Evolutionary conservation across 176 grass and related monocot genomes (phyloP).

Genomic region (Neostapfia colusana): DNA sequence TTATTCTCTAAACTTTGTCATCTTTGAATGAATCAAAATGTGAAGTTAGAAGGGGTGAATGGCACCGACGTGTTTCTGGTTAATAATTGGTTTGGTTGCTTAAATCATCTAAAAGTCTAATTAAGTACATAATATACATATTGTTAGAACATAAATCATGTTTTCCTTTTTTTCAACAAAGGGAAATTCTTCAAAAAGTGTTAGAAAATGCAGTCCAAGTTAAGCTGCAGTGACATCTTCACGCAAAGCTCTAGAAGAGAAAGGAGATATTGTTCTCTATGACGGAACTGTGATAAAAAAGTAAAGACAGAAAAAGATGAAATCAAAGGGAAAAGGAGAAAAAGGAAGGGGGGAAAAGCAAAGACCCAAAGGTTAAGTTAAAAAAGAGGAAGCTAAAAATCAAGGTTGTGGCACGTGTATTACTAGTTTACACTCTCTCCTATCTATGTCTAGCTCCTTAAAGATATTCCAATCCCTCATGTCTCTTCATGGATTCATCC

Average conservation of each 20-base stretch:
- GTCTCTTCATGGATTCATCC: too few species aligned
- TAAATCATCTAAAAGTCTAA: slow-evolving; percentile 20
- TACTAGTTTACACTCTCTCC: too few species aligned
- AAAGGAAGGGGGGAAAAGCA: too few species aligned
- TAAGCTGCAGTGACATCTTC: background rate
- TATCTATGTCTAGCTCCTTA: too few species aligned
- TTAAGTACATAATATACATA: background rate
- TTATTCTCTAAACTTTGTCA: background rate
- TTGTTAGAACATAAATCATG: background rate
- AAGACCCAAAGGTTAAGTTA: too few species aligned
- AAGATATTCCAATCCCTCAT: too few species aligned
- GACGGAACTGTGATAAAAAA: background rate
- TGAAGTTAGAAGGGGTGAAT: background rate
- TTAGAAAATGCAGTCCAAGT: background rate
- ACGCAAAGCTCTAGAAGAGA: background rate
- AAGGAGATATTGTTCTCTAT: background rate
- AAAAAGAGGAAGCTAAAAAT: too few species aligned
- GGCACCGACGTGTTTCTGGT: background rate
- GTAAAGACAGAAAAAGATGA: background rate
- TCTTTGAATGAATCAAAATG: background rate
- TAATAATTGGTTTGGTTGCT: background rate
- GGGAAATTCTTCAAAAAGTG: slow-evolving; percentile 5
- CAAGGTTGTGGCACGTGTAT: too few species aligned
- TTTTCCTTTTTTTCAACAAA: slow-evolving; percentile 30
- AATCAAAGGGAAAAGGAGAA: too few species aligned